Percentiles rank a stretch among this genome's conserved stretches.
phyloP scores from a whole-genome alignment of 2,329 filamentous ascomycete species.

The Bipolaris sorokiniana region DNA sequence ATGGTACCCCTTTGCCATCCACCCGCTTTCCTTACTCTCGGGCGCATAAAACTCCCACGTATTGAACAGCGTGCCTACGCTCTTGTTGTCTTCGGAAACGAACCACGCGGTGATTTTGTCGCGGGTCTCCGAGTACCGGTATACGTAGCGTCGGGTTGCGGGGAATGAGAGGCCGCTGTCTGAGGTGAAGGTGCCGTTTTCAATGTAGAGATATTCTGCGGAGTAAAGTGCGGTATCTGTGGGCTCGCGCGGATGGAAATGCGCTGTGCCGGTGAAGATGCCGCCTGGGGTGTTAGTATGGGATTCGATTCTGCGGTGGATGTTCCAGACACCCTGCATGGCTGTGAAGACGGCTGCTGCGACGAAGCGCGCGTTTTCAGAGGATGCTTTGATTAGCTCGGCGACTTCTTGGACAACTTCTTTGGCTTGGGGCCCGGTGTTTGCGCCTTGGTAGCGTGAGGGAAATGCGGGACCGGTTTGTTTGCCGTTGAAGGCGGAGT shows the following conservation, averaged over 20 bases:
- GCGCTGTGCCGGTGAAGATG: conserved; percentile 67
- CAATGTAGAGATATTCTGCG: conserved; percentile 69
- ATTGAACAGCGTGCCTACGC: conserved; percentile 77
- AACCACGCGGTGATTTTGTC: conserved; percentile 77
- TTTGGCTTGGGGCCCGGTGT: conserved; percentile 50
- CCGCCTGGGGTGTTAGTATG: conserved; percentile 66
- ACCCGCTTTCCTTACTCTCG: conserved; percentile 53
- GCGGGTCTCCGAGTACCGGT: conserved; percentile 67
- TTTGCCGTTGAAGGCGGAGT: conserved; percentile 46
- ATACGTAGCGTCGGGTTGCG: conserved; percentile 72
- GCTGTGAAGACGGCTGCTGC: conserved; percentile 72
- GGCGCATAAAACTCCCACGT: conserved; percentile 65
- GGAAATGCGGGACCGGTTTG: conserved; percentile 58
- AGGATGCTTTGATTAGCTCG: conserved; percentile 50
- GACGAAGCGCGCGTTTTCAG: conserved; percentile 60
- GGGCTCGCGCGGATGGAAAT: conserved; percentile 67
- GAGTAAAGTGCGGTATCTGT: conserved; percentile 52
- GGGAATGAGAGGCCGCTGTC: conserved; percentile 63
- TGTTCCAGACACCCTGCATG: conserved; percentile 72
- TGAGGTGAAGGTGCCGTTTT: conserved; percentile 69
- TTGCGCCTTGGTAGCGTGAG: conserved; percentile 39
- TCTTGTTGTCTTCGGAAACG: conserved; percentile 71
- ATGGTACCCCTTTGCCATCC: conserved; percentile 71
- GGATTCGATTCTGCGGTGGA: conserved; percentile 64
- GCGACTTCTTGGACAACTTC: conserved; percentile 56